Evolutionary conservation across 352 stramenopile species (phyloP).

Genomic region (Phytophthora constricta): DNA sequence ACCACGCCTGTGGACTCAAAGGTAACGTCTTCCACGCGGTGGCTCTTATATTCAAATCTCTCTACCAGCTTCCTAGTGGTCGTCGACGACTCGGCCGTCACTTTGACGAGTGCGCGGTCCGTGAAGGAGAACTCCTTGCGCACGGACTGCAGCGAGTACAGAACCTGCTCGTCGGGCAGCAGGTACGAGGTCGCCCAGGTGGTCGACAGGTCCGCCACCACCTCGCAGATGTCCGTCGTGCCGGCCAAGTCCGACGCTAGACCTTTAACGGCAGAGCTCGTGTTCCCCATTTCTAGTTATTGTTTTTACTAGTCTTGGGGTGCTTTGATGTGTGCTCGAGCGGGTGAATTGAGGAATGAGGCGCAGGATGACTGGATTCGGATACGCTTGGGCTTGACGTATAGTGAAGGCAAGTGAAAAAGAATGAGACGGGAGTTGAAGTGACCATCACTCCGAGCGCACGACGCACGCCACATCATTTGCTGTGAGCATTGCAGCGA

Average conservation of each 20-base stretch:
- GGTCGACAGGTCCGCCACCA: constrained; percentile 33
- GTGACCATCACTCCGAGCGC: no score
- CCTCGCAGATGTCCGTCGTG: constrained; percentile 56
- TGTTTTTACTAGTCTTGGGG: no score
- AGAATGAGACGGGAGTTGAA: no score
- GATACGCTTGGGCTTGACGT: background rate
- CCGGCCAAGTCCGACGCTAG: constrained; percentile 52
- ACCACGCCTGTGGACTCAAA: constrained; percentile 57
- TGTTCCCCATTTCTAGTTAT: constrained; percentile 33
- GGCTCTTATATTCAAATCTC: constrained; percentile 42
- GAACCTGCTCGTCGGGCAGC: constrained; percentile 44
- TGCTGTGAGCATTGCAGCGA: no score
- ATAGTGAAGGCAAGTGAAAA: no score
- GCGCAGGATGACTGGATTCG: background rate
- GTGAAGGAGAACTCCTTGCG: constrained; percentile 70
- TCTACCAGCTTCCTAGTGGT: constrained; percentile 40
- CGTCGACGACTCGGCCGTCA: constrained; percentile 44
- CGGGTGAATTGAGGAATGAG: background rate
- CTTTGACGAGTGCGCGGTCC: constrained; percentile 51
- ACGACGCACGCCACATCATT: no score
- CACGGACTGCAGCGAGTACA: constrained; percentile 57
- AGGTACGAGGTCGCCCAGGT: constrained; percentile 39
- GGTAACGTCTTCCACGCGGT: constrained; percentile 32
- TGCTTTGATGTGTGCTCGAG: no score
- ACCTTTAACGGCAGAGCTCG: constrained; percentile 42